Evolutionary conservation across 345 rosid species (phyloP).

Genomic region (Anacardium occidentale): DNA sequence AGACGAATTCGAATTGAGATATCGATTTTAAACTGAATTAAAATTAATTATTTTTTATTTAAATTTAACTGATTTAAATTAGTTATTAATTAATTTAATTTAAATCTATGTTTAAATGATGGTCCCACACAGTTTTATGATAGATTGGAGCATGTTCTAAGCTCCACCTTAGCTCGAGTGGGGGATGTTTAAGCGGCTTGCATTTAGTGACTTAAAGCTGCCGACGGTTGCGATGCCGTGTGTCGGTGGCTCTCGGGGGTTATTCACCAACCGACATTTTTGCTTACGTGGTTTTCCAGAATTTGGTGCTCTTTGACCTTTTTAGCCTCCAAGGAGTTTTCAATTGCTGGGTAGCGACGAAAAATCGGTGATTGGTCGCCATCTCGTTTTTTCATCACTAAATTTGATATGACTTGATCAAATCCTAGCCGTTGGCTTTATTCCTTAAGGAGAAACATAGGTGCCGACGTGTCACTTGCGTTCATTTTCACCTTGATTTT

Average conservation of each 20-base stretch:
- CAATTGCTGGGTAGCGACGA: too few species aligned
- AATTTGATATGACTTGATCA: not conserved
- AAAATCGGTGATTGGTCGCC: not conserved
- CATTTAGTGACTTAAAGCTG: not conserved
- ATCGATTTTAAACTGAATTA: too few species aligned
- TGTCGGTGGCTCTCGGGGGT: conserved; percentile 23
- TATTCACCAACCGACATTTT: conserved; percentile 8
- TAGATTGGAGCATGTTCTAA: not conserved
- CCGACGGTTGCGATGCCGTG: conserved; percentile 21
- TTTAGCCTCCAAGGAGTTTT: not conserved
- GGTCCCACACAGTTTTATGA: not conserved
- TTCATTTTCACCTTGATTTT: not conserved
- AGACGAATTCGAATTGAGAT: too few species aligned
- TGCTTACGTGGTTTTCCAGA: not conserved
- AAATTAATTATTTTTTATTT: too few species aligned
- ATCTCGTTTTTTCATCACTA: not conserved
- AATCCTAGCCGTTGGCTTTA: not conserved
- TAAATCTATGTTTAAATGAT: not conserved
- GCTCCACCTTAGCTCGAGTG: not conserved
- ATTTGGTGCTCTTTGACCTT: not conserved
- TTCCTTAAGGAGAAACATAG: not conserved
- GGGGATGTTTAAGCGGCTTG: not conserved
- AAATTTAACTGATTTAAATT: too few species aligned
- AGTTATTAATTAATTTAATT: too few species aligned
- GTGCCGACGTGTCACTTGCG: not conserved